Evolutionary conservation across 306 rosid genomes (phyloP).

Genomic region (Calophaca sinica): DNA sequence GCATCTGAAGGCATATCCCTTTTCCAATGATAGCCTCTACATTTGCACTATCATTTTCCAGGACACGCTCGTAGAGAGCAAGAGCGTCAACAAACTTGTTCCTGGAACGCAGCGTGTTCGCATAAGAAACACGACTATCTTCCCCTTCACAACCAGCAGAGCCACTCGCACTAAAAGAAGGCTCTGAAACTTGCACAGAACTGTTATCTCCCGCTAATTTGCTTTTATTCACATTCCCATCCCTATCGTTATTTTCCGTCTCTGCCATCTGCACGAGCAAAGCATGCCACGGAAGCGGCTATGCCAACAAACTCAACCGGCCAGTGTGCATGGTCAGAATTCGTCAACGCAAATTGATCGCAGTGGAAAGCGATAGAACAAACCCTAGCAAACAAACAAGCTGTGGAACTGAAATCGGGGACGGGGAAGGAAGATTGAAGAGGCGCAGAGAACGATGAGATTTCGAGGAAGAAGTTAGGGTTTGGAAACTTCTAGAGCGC

Average conservation of each 20-base stretch:
- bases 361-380: background rate
- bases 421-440: background rate
- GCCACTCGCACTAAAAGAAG: slow-evolving; percentile 59
- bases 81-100: slow-evolving; percentile 85
- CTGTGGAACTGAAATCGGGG: background rate
- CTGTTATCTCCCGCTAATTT: slow-evolving; percentile 66
- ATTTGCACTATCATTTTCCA: slow-evolving; percentile 66
- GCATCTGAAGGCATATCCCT: slow-evolving; percentile 94
- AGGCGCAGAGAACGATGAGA: background rate
- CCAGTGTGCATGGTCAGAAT: background rate
- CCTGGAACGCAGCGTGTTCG: slow-evolving; percentile 79
- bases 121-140: slow-evolving; percentile 66
- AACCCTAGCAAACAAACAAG: slow-evolving; percentile 31
- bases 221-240: slow-evolving; percentile 57
- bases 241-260: slow-evolving; percentile 55
- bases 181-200: slow-evolving; percentile 62
- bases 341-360: slow-evolving; percentile 17
- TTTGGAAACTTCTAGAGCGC: slow-evolving; percentile 1
- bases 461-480: slow-evolving; percentile 44
- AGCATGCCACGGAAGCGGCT: background rate
- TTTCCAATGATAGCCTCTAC: slow-evolving; percentile 90
- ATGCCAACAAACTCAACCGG: background rate
- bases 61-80: slow-evolving; percentile 65
- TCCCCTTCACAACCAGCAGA: slow-evolving; percentile 63
- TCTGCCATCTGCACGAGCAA: slow-evolving; percentile 61